Conservation (phyloP, 768 basidiomycete species). For the Tricholoma saponaceum region DNA sequence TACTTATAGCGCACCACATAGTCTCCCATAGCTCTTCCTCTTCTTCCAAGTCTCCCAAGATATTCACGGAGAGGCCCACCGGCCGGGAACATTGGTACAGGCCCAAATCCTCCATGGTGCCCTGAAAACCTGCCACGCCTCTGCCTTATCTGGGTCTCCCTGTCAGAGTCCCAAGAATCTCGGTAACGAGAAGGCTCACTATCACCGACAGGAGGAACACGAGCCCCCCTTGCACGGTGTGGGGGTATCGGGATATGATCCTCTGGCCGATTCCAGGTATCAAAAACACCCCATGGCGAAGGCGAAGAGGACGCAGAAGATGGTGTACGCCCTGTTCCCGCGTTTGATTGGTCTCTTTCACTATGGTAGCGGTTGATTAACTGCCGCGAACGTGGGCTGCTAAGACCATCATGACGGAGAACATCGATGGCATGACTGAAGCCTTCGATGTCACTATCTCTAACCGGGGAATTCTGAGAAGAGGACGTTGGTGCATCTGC, state of each 20-base stretch:
- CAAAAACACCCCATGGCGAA: slow-evolving; percentile 2
- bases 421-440: slow-evolving; percentile 27
- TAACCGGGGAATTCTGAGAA: slow-evolving; percentile 4
- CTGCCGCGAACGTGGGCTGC: slow-evolving; percentile 25
- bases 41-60: slow-evolving; percentile 12
- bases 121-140: background rate
- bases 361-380: slow-evolving; percentile 23
- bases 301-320: slow-evolving; percentile 4
- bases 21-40: slow-evolving; percentile 33
- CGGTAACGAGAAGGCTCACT: background rate
- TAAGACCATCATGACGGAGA: slow-evolving; percentile 26
- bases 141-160: background rate
- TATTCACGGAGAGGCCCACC: slow-evolving; percentile 6
- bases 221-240: background rate
- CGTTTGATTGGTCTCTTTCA: slow-evolving; percentile 13
- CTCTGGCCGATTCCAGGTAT: background rate
- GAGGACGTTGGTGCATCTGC: slow-evolving; percentile 10
- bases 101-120: background rate
- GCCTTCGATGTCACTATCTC: slow-evolving; percentile 18
- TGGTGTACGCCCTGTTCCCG: background rate
- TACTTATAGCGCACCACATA: slow-evolving; percentile 43
- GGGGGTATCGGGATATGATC: background rate
- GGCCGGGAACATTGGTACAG: background rate
- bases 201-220: background rate
- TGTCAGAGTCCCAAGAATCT: background rate